Base-by-base conservation (phyloP, 352 stramenopile genomes). In the Phytophthora pluvialis region DNA sequence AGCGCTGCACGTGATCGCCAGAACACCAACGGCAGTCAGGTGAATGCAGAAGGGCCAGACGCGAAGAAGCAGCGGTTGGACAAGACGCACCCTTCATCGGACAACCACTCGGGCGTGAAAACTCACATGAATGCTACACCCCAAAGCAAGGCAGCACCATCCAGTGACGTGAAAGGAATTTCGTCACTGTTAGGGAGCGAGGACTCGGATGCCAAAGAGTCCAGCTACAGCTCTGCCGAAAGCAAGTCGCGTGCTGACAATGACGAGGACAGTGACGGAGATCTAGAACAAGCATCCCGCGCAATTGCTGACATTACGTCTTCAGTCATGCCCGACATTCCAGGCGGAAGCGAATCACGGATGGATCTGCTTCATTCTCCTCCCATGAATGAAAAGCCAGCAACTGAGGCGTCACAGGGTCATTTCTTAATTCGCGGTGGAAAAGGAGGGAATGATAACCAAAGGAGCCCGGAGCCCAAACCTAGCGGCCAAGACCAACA, bases 251-350 rank as follows among this genome's bases (percentile, higher is more conserved):
- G 32, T 13, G 56, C 36, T 13, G 55, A 67, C 18, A 64, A 75
- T 52, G 60, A 71, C 15, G 65, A 76, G 8, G 69, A 75, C 44
- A 78, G 66, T 26, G 70, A 78, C 55, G 61, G 43, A n/a, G 66
- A 75, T 61, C 8, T 78, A 21, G 70, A 75, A 13, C 52, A 68
- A 62, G 66, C 70, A 12, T 78, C 70, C 46, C 70, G 61, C 28
- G 70, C 70, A 13, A 78, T 78, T 59, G 70, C 70, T 48, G 70
- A 78, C 36, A 78, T 78, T 32, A 72, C 67, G 9, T 78, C 70
- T 31, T 77, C 70, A 5, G 70, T 72, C 13, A 25, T 77, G 33
- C 64, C 70, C 7, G 70, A 75, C 21, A 50, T 78, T 46, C 18
- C 60, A 36, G 55, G 33, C 28, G 66, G 43, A 39, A 49, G 39